A percentile compares a stretch with the other conserved stretches of the same genome.
phyloP scores from a whole-genome alignment of 176 grass and related monocot species.

The Bolboschoenus planiculmis region DNA sequence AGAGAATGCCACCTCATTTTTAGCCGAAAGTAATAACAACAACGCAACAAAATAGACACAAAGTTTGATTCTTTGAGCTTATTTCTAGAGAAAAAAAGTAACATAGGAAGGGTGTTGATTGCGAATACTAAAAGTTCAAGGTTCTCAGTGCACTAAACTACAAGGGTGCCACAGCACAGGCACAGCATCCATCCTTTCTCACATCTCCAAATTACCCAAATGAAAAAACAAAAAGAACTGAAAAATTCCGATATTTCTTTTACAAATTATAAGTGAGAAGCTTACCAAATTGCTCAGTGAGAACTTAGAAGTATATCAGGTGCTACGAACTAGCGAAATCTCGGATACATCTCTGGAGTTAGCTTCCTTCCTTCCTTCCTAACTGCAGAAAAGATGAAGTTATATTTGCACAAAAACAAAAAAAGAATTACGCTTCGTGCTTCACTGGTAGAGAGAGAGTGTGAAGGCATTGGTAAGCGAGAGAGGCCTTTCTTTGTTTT shows the following conservation, averaged over 20 bases:
- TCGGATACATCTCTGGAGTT: too few species aligned
- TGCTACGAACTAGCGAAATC: background rate
- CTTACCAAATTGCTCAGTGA: background rate
- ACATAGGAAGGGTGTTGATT: background rate
- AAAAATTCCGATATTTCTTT: too few species aligned
- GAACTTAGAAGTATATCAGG: background rate
- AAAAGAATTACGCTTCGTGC: too few species aligned
- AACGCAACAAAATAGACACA: background rate
- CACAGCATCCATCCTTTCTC: background rate
- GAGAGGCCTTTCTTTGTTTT: too few species aligned
- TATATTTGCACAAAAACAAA: background rate
- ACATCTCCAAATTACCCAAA: background rate
- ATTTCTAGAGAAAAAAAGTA: background rate
- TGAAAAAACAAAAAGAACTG: background rate
- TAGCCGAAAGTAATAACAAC: background rate
- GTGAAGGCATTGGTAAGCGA: too few species aligned
- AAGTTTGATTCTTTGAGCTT: background rate
- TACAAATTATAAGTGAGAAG: background rate
- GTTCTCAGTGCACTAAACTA: background rate
- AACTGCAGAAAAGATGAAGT: background rate
- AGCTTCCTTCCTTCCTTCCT: too few species aligned
- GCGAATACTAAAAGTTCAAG: background rate
- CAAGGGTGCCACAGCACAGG: background rate
- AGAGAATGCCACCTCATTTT: background rate
- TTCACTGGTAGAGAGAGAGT: too few species aligned